Evolutionary conservation across 805 yeast species (phyloP).

Genomic region (Candida xiaguanensis): DNA sequence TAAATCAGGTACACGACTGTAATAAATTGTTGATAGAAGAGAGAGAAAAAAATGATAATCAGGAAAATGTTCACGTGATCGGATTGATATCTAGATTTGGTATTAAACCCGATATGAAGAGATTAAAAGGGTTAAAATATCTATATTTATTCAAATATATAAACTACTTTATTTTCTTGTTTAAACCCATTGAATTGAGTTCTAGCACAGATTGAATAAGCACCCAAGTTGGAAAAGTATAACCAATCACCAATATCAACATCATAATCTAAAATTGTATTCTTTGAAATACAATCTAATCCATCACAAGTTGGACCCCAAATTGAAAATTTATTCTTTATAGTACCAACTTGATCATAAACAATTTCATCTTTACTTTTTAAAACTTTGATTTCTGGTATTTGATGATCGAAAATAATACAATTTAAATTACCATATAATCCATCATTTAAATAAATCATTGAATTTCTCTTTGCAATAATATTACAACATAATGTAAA

Average conservation of each 20-base stretch:
- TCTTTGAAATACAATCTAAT: constrained; percentile 70
- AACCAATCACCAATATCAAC: constrained; percentile 90
- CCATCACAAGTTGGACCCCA: constrained; percentile 99
- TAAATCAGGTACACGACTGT: not conserved
- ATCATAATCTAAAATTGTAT: constrained; percentile 50
- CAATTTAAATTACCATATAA: constrained; percentile 95
- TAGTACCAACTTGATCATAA: constrained; percentile 22
- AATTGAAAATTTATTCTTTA: constrained; percentile 52
- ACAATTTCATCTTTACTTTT: constrained; percentile 48
- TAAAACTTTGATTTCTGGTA: constrained; percentile 66
- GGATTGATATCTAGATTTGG: not conserved
- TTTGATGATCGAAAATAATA: constrained; percentile 87
- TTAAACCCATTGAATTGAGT: constrained; percentile 89
- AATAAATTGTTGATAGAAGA: no score
- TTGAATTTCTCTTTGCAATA: constrained; percentile 75
- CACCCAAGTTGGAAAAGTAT: constrained; percentile 79
- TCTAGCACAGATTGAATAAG: constrained; percentile 91
- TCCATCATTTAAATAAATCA: constrained; percentile 92
- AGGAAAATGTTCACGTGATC: no score
- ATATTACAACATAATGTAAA: constrained; percentile 82
- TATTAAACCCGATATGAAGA: not conserved
- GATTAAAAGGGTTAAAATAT: no score
- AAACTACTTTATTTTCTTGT: constrained; percentile 54
- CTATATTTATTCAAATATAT: constrained; percentile 40
- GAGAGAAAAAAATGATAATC: no score